Evolutionary conservation across 1,139 yeast genomes (phyloP).

Genomic region (Scheffersomyces insectosa): DNA sequence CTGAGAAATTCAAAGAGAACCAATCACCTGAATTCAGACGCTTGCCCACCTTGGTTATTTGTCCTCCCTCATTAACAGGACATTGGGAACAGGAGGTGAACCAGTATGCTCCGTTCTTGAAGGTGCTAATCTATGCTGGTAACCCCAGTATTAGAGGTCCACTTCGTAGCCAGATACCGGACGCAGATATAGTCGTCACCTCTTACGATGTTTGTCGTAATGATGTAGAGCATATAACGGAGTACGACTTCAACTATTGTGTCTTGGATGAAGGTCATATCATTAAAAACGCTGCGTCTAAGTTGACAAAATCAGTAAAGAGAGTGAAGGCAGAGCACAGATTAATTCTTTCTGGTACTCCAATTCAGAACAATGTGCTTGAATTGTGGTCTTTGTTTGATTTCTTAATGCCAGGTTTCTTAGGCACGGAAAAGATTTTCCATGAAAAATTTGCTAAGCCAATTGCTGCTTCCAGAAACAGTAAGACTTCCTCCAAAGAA

Average conservation of each 20-base stretch:
- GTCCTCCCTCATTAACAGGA: conserved; percentile 97
- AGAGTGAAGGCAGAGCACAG: conserved; percentile 83
- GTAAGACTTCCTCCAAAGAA: conserved; percentile 88
- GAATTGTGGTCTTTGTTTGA: conserved; percentile 98
- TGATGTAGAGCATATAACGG: conserved; percentile 67
- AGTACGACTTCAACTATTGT: conserved; percentile 83
- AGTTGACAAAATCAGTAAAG: conserved; percentile 86
- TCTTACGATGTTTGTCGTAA: conserved; percentile 96
- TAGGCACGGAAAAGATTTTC: conserved; percentile 92
- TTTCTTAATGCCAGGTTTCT: conserved; percentile 96
- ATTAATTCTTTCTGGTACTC: conserved; percentile 91
- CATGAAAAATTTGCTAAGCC: conserved; percentile 97
- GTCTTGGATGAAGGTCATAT: conserved; percentile 98
- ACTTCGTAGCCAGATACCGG: conserved; percentile 53
- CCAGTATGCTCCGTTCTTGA: conserved; percentile 87
- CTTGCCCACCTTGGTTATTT: conserved; percentile 81
- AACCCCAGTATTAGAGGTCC: conserved; percentile 74
- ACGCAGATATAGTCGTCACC: conserved; percentile 83
- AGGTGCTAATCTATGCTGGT: conserved; percentile 86
- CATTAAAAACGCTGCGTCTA: conserved; percentile 87
- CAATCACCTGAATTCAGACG: conserved; percentile 67
- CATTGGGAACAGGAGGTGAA: conserved; percentile 97
- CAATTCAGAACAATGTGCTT: conserved; percentile 94
- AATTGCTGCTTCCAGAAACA: conserved; percentile 89
- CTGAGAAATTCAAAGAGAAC: conserved; percentile 63